Conservation (phyloP, 306 rosid species). For the Hylodesmum podocarpum region DNA sequence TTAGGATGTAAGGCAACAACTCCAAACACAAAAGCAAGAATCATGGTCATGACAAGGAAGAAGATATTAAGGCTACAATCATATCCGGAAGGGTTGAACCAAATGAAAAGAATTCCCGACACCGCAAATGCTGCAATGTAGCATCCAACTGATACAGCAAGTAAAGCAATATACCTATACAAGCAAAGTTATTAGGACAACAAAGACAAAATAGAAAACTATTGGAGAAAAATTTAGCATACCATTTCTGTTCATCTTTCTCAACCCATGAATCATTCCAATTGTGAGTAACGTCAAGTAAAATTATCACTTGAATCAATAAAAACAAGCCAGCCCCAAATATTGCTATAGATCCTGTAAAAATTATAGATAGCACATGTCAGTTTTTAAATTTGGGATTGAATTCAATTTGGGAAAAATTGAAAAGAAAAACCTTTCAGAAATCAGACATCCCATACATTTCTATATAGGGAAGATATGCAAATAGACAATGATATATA, state of each 20-base stretch:
- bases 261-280: constrained; percentile 99
- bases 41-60: constrained; percentile 89
- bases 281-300: constrained; percentile 78
- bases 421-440: background rate
- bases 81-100: constrained; percentile 94
- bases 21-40: constrained; percentile 72
- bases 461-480: background rate
- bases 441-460: background rate
- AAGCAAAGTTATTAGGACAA: constrained; percentile 32
- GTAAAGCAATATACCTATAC: constrained; percentile 89
- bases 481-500: background rate
- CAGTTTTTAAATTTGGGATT: constrained; percentile 13
- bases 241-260: constrained; percentile 96
- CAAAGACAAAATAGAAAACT: constrained; percentile 11
- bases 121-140: constrained; percentile 70
- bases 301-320: constrained; percentile 85
- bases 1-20: constrained; percentile 76
- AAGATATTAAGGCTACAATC: constrained; percentile 92
- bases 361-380: constrained; percentile 1
- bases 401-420: background rate
- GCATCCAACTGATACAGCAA: constrained; percentile 76
- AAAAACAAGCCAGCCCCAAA: constrained; percentile 95
- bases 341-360: constrained; percentile 69
- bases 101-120: constrained; percentile 83
- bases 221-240: constrained; percentile 3